A percentile compares a stretch with the other conserved stretches of the same genome.
Conservation (phyloP, 176 grass and related monocot species). For the Eragrostis nindensis region DNA sequence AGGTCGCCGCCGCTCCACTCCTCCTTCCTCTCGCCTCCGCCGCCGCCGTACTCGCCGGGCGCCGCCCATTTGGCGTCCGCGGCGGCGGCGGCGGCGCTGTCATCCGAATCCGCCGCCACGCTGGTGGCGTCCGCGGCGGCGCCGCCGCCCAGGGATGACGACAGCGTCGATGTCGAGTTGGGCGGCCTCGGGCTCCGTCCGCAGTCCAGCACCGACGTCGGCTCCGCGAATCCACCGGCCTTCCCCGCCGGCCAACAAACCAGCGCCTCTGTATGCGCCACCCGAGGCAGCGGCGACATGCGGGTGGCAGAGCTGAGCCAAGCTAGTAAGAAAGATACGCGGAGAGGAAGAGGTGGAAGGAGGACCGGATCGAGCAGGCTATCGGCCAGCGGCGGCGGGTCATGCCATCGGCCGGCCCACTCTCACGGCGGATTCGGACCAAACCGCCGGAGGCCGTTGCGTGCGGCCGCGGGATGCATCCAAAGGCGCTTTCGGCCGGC, state of each 20-base stretch:
- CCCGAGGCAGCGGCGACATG: no score
- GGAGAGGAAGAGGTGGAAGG: no score
- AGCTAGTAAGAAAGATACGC: no score
- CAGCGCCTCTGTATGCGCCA: no score
- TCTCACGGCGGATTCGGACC: not conserved
- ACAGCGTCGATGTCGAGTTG: conserved; percentile 65
- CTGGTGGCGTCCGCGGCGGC: conserved; percentile 43
- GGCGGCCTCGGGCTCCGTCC: conserved; percentile 62
- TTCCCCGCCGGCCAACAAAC: conserved; percentile 28
- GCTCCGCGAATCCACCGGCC: conserved; percentile 36
- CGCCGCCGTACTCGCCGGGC: conserved; percentile 14
- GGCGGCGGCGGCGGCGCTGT: conserved; percentile 45
- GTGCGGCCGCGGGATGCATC: not conserved
- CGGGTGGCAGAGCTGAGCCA: no score
- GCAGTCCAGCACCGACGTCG: conserved; percentile 70
- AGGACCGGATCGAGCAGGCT: no score
- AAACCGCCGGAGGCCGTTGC: not conserved
- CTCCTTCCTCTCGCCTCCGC: conserved; percentile 44
- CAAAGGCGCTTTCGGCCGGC: conserved; percentile 9
- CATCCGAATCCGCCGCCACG: conserved; percentile 62
- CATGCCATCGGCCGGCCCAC: not conserved
- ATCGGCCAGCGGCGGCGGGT: not conserved
- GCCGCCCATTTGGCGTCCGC: conserved; percentile 44
- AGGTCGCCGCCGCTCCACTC: conserved; percentile 56
- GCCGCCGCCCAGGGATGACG: conserved; percentile 50